Evolutionary conservation across 768 basidiomycete species (phyloP).

Genomic region (Lactarius tabidus): DNA sequence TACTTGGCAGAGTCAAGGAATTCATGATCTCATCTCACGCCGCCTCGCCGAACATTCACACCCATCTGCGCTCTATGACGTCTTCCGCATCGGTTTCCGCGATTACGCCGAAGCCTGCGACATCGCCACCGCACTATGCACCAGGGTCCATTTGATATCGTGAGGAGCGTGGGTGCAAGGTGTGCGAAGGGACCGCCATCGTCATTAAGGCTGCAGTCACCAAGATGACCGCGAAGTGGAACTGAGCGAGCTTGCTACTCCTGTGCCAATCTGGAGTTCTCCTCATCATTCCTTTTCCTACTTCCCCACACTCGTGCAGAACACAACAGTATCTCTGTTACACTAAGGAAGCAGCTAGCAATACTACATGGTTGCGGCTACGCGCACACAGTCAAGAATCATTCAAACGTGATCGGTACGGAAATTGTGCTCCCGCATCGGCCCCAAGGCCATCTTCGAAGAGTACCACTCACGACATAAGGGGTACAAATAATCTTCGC

Average conservation of each 20-base stretch:
- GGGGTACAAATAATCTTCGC: too few species aligned
- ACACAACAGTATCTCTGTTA: neutral
- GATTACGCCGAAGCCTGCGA: conserved; percentile 50
- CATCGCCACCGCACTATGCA: too few species aligned
- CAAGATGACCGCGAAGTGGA: conserved; percentile 66
- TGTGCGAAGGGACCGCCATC: conserved; percentile 81
- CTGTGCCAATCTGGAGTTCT: neutral
- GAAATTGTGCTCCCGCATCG: too few species aligned
- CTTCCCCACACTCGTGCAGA: neutral
- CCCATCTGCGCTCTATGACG: conserved; percentile 38
- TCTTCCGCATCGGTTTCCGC: conserved; percentile 26
- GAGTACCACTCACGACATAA: too few species aligned
- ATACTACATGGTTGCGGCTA: too few species aligned
- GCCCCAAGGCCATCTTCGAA: too few species aligned
- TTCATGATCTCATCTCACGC: conserved; percentile 84
- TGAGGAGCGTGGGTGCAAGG: conserved; percentile 70
- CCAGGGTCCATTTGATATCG: too few species aligned
- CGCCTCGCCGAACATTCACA: conserved; percentile 55
- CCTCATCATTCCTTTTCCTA: neutral
- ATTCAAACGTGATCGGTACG: too few species aligned
- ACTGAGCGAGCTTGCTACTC: conserved; percentile 30
- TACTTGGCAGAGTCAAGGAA: too few species aligned
- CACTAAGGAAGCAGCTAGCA: neutral
- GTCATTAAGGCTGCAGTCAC: conserved; percentile 55
- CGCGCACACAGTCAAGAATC: neutral